Evolutionary conservation across 179 eudicot genomes (phyloP), one percentile per base, ranked within the genome.

Genomic region (Sideroxylon spinosum): DNA sequence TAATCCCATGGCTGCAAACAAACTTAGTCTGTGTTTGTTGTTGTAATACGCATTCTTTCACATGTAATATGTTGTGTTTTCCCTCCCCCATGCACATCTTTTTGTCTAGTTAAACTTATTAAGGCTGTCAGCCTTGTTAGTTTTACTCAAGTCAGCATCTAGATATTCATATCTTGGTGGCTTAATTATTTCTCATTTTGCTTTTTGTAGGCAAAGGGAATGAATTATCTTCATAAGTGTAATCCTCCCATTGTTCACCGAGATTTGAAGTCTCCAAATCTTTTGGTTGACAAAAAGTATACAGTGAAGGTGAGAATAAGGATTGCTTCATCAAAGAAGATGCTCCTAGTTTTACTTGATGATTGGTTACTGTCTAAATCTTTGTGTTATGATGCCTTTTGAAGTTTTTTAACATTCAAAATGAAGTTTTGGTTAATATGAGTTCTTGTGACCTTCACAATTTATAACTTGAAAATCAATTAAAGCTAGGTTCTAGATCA

Each of bases 191-290:
- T 56, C 3, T 6, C 55, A 26, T 32, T 70, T 68, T 78, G 19
- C 22, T 37, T 74, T 44, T 17, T 83, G 28, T 79, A 95, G 98
- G 98, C 98, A 57, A 90, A 91, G 84, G 99, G 99, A 75, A 95
- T 95, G 99, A 95, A 95, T 84, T 93, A 95, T 90, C 97, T 95
- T 83, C 99, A 95, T 80, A 90, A 88, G 83, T 93, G 92, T 68
- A 95, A 89, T 81, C 99, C 99, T 59, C 98, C 99, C 29, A 87
- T 95, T 85, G 99, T 95, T 79, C 99, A 95, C 71, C 86, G 99
- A 66, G 99, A 95, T 86, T 84, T 95, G 77, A 95, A 95, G 84
- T 95, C 99, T 83, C 99, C 98, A 80, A 95, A 95, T 79, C 95
- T 95, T 72, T 85, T 95, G 85, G 98, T 95, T 65, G 99, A 95